phyloP scores from a whole-genome alignment of 208 protist species.

The Acanthamoeba polyphaga region DNA sequence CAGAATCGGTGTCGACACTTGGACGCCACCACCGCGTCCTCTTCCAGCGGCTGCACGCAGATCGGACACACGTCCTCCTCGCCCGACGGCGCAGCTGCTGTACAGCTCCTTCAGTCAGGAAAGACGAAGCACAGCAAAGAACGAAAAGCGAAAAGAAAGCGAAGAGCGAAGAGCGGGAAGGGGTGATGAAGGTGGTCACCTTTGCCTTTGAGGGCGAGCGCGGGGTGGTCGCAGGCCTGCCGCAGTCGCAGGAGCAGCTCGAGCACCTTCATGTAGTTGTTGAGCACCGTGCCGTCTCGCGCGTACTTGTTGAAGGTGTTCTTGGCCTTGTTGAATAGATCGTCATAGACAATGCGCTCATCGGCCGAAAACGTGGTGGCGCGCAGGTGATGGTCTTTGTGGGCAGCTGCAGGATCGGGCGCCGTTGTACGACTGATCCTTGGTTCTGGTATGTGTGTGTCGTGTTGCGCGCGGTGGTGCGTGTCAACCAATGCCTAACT shows the following conservation, averaged over 20 bases:
- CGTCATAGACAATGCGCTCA: constrained; percentile 10
- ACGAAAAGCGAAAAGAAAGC: too few species aligned
- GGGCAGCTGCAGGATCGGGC: constrained; percentile 5
- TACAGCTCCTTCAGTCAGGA: neutral
- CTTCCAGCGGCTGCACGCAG: constrained; percentile 9
- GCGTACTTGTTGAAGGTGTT: neutral
- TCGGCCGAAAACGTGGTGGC: neutral
- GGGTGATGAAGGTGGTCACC: neutral
- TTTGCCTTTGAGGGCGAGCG: neutral
- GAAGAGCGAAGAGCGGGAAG: too few species aligned
- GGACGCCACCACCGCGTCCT: neutral
- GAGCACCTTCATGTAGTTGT: neutral
- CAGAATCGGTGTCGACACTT: neutral
- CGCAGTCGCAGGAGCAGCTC: neutral
- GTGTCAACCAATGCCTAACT: neutral
- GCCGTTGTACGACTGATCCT: neutral
- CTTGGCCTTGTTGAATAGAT: neutral
- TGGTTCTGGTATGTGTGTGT: neutral
- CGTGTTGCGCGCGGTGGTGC: neutral
- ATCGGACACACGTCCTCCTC: neutral
- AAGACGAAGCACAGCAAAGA: too few species aligned
- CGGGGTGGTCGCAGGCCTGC: constrained; percentile 48
- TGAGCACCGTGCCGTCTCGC: neutral
- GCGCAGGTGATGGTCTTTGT: neutral
- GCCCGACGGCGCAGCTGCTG: neutral